A percentile compares a stretch with the other conserved stretches of the same genome.
phyloP scores from a whole-genome alignment of 352 stramenopile species.

The Phytophthora ohioensis region DNA sequence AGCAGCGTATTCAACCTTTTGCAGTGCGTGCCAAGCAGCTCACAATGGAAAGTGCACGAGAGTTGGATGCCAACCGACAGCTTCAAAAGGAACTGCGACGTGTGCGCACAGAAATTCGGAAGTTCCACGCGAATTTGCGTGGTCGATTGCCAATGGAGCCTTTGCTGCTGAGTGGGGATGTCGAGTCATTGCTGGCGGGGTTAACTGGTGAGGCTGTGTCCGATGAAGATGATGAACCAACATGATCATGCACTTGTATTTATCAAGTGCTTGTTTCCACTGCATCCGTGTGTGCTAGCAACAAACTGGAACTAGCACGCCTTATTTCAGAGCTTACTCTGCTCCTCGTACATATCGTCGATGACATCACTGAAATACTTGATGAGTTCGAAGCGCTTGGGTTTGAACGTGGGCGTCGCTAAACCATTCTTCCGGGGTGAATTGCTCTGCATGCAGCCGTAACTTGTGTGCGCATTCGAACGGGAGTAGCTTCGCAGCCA shows the following conservation, averaged over 20 bases:
- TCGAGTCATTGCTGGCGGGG: slow-evolving; percentile 46
- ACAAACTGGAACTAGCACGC: slow-evolving; percentile 11
- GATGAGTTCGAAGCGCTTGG: slow-evolving; percentile 89
- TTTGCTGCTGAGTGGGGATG: slow-evolving; percentile 58
- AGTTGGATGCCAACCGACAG: slow-evolving; percentile 58
- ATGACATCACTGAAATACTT: slow-evolving; percentile 61
- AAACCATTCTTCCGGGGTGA: slow-evolving; percentile 92
- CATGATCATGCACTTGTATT: slow-evolving; percentile 14
- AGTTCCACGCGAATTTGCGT: slow-evolving; percentile 55
- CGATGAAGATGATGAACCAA: slow-evolving; percentile 16
- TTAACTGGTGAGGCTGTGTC: slow-evolving; percentile 18
- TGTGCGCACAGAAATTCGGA: slow-evolving; percentile 43
- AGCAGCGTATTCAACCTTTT: slow-evolving; percentile 69
- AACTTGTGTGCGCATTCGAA: slow-evolving; percentile 94
- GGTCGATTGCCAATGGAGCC: slow-evolving; percentile 60
- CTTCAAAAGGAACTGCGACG: slow-evolving; percentile 62
- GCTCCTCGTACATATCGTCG: slow-evolving; percentile 60
- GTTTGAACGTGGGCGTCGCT: slow-evolving; percentile 96
- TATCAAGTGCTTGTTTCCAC: slow-evolving; percentile 4
- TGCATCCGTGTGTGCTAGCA: slow-evolving; percentile 6
- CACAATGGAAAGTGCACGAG: slow-evolving; percentile 58
- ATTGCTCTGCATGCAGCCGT: slow-evolving; percentile 88
- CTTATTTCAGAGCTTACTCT: slow-evolving; percentile 37
- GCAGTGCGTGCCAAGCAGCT: slow-evolving; percentile 65
- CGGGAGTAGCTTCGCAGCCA: slow-evolving; percentile 79